These are phyloP conservation scores for Kingdonia uniflora DNA, from an alignment of 164 flowering plant species.

Conservation along the genomic window DNA sequence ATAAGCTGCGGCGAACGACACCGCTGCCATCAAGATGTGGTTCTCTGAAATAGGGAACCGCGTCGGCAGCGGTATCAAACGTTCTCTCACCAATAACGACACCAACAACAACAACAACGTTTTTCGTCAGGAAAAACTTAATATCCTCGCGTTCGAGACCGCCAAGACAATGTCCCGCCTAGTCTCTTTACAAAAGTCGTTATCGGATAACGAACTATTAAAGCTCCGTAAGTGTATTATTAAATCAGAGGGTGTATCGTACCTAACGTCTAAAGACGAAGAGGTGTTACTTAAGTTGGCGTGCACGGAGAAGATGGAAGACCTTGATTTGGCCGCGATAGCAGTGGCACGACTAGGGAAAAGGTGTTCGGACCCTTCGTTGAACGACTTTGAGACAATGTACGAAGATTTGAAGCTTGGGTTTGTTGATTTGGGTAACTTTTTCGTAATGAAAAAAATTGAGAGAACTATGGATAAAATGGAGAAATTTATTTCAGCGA, in stretches of 20 bases:
- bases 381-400: conserved; percentile 33
- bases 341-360: conserved; percentile 37
- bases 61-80: conserved; percentile 10
- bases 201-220: conserved; percentile 38
- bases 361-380: conserved; percentile 35
- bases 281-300: conserved; percentile 46
- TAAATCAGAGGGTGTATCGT: conserved; percentile 37
- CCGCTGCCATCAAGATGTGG: conserved; percentile 12
- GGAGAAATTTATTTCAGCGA: conserved; percentile 41
- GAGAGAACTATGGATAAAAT: conserved; percentile 29
- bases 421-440: conserved; percentile 18
- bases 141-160: conserved; percentile 68
- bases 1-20: not conserved
- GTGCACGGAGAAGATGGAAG: conserved; percentile 46
- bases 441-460: conserved; percentile 17
- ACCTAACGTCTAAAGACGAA: conserved; percentile 49
- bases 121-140: conserved; percentile 21
- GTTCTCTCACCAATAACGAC: conserved; percentile 3
- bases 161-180: conserved; percentile 67
- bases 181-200: conserved; percentile 47
- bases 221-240: conserved; percentile 29
- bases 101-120: not conserved
- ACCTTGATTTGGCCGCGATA: conserved; percentile 37
- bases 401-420: conserved; percentile 40
- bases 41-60: conserved; percentile 12